Percentiles rank a stretch among this genome's conserved stretches.
Evolutionary conservation across 768 basidiomycete genomes (phyloP).

Genomic region (Gloeopeniophorella convolvens): DNA sequence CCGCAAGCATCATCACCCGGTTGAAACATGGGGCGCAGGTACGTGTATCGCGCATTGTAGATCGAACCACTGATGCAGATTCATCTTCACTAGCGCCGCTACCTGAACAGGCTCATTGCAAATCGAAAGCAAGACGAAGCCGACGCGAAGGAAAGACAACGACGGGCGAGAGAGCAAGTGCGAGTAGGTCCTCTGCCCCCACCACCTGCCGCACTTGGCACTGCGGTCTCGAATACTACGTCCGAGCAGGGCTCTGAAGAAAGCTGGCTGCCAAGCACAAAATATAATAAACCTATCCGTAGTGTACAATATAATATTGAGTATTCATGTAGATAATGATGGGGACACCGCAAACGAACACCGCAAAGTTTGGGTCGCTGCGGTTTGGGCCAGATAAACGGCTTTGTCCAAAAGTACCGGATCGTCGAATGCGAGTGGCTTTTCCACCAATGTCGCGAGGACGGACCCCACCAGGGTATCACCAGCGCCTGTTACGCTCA

Average conservation of each 20-base stretch:
- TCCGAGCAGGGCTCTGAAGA: neutral
- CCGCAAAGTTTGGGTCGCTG: conserved; percentile 54
- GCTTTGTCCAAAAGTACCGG: conserved; percentile 38
- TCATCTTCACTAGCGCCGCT: conserved; percentile 39
- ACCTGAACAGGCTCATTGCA: conserved; percentile 45
- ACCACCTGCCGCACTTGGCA: conserved; percentile 2
- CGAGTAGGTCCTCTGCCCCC: conserved; percentile 48
- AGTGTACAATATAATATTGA: neutral
- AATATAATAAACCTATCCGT: too few species aligned
- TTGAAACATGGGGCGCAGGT: conserved; percentile 74
- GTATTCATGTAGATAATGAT: conserved; percentile 35
- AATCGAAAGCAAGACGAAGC: conserved; percentile 30
- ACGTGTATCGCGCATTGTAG: conserved; percentile 11
- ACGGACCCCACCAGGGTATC: conserved; percentile 85
- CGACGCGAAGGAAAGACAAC: conserved; percentile 42
- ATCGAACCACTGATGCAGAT: neutral
- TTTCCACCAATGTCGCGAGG: conserved; percentile 51
- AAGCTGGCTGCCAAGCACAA: too few species aligned
- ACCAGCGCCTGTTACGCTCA: conserved; percentile 88
- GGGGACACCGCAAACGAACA: conserved; percentile 63
- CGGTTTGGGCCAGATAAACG: conserved; percentile 55
- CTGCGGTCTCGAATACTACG: neutral
- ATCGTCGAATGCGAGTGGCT: conserved; percentile 39
- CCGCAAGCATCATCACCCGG: conserved; percentile 72
- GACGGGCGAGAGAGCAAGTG: conserved; percentile 49